Conservation (phyloP, 2,329 filamentous ascomycete species). For the Plenodomus biglobosus region DNA sequence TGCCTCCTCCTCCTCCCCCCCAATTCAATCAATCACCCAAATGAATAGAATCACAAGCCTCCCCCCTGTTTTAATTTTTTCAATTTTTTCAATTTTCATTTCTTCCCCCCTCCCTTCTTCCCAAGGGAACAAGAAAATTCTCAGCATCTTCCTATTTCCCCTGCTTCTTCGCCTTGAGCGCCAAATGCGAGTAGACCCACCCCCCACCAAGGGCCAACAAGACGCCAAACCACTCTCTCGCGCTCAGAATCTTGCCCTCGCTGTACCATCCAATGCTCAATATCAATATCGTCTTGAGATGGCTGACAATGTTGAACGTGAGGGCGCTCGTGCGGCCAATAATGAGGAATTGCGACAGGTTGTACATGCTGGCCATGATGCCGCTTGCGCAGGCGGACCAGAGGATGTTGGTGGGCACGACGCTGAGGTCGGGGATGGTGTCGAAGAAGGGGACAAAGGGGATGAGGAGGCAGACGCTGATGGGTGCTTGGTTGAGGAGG, state of each 20-base stretch:
- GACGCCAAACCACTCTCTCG: slow-evolving; percentile 48
- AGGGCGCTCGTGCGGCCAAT: slow-evolving; percentile 45
- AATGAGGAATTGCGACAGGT: slow-evolving; percentile 48
- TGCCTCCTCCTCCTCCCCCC: too few species aligned
- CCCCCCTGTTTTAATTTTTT: too few species aligned
- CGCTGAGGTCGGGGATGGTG: slow-evolving; percentile 42
- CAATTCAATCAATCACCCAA: too few species aligned
- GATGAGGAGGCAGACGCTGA: slow-evolving; percentile 48
- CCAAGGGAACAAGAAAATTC: too few species aligned
- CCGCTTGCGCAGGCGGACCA: slow-evolving; percentile 47
- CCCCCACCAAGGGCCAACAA: slow-evolving; percentile 50
- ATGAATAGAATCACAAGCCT: too few species aligned
- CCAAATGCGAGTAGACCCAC: slow-evolving; percentile 50
- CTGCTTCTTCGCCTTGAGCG: slow-evolving; percentile 41
- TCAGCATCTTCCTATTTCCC: slow-evolving; percentile 6
- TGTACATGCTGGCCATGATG: slow-evolving; percentile 48
- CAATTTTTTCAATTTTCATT: too few species aligned
- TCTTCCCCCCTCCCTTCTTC: too few species aligned
- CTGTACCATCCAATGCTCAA: slow-evolving; percentile 51
- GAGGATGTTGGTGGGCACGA: slow-evolving; percentile 45
- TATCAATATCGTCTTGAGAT: slow-evolving; percentile 52
- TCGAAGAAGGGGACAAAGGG: slow-evolving; percentile 50
- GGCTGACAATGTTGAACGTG: slow-evolving; percentile 47
- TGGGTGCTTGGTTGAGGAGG: slow-evolving; percentile 51
- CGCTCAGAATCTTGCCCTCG: slow-evolving; percentile 46